Evolutionary conservation across 2,329 filamentous ascomycete species (phyloP), one percentile per base, ranked within the genome.

Genomic region (Trichophyton benhamiae): DNA sequence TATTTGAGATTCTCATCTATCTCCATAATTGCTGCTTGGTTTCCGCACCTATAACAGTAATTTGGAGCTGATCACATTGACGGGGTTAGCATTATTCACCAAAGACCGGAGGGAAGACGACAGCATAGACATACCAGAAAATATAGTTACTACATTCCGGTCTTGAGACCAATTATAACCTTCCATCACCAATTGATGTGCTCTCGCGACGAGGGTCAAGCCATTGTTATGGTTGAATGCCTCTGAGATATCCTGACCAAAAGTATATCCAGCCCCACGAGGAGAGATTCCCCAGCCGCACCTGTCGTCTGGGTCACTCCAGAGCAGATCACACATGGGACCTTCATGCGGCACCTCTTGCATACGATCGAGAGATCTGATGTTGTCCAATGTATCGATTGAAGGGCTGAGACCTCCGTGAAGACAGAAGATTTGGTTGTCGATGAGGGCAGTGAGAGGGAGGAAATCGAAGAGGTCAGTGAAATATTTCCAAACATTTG

Each of bases 1-100:
- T 97, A 99, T 81, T 99, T 97, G 73, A 99, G 80, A 76, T 97
- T 91, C 79, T 99, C 94, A 68, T 97, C 94, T 76, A 99, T 99
- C 78, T 97, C 94, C 94, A 99, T 99, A 75, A 99, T 97, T n/a
- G 94, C 94, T 62, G 94, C 94, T 78, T 97, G 94, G 76, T 99
- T 99, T 71, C 94, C 94, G 72, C 92, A 99, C 75, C 92, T 85
- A 81, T 99, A 97, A 80, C 92, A 97, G 81, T 97, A 97, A 75
- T 92, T 92, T 64, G 88, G 88, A 46, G 88, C 88, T 85, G 71
- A 57, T 17, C 17, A 20, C 9, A 22, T 11, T 17, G 17, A n/a
- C 7, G 15, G 20, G 27, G 30, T 57, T 57, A 41, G 30, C 36
- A 36, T 36, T 2, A 30, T 9, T n/a, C 15, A 41, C 33, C 33